Evolutionary conservation across 495 filamentous ascomycete genomes (phyloP), one percentile per base, ranked within the genome.

Genomic region (Amniculicola lignicola): DNA sequence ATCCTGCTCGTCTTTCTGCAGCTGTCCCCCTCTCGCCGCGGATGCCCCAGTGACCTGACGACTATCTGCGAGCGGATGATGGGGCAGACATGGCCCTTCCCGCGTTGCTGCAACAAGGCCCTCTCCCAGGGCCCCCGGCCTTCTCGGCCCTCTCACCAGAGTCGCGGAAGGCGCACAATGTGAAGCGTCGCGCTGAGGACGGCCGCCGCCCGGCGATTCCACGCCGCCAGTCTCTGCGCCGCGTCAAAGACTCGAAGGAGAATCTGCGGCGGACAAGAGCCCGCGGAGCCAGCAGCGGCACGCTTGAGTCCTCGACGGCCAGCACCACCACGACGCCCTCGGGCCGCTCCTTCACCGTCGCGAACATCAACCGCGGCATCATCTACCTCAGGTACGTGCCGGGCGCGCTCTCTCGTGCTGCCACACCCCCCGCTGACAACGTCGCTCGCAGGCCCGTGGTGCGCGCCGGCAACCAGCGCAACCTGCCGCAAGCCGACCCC

Each of bases 321-420:
- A 48, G 27, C 24, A 29, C 43, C 24, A 46, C 24, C 21, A 46
- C 55, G 24, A 47, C 47, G 27, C 24, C 50, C 16, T 44, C 36
- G 27, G 63, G 66, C 27, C 46, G 88, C 43, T 87, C 93, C 65
- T 97, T 96, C 70, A 88, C 89, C 9, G 92, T 96, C 51, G 90
- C 88, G 21, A 96, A 95, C 73, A 86, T 97, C 51, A 88, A 90
- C 66, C 92, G 93, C 74, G 92, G 92, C 29, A 85, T 86, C 70
- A 90, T 97, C 69, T 97, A 93, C 69, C 74, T 97, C 54, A 89
- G 91, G 92, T 96, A 87, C 68, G 80, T 62, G 51, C 28, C 14
- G 15, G 37, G 6, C 16, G 37, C 37, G 37, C 37, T 18, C 29
- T 40, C 37, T 40, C 37, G 37, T 18, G 37, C 16, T 19, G 37